Conservation (phyloP, 768 basidiomycete genomes). For the Leccinum arenicola region DNA sequence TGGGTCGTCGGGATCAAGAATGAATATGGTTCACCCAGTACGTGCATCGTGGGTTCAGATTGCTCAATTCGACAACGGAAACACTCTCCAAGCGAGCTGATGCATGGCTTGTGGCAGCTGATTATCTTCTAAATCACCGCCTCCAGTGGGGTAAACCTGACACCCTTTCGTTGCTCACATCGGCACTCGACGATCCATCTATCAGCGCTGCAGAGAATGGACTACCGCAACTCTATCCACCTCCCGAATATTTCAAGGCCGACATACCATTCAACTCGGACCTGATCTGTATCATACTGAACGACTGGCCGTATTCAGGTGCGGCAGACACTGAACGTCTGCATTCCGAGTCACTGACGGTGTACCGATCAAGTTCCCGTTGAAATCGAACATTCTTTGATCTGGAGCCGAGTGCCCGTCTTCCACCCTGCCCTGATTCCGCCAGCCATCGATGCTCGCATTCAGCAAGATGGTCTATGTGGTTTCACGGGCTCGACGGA, state of each 20-base stretch:
- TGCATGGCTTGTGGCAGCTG: constrained; percentile 40
- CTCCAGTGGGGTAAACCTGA: constrained; percentile 78
- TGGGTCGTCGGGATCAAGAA: constrained; percentile 56
- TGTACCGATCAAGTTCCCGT: constrained; percentile 49
- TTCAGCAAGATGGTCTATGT: constrained; percentile 76
- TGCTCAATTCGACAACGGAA: not conserved
- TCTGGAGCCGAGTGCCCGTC: constrained; percentile 78
- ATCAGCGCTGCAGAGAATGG: constrained; percentile 17
- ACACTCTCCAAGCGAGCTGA: not conserved
- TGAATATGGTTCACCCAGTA: constrained; percentile 67
- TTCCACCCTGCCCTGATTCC: constrained; percentile 59
- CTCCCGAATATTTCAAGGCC: constrained; percentile 62
- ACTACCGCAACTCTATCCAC: not conserved
- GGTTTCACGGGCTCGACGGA: constrained; percentile 69
- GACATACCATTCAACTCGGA: constrained; percentile 48
- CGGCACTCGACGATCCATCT: constrained; percentile 41
- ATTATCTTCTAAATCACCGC: constrained; percentile 66
- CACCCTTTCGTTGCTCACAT: constrained; percentile 56
- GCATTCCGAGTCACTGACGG: not conserved
- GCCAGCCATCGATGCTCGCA: constrained; percentile 47
- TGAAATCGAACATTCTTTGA: constrained; percentile 69
- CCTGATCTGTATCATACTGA: constrained; percentile 67
- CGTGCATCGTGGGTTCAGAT: constrained; percentile 16
- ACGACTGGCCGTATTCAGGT: constrained; percentile 92
- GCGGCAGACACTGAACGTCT: constrained; percentile 10